Conservation (phyloP, 371 early-diverging fungal genomes). For the Polyrhizophydium stewartii region DNA sequence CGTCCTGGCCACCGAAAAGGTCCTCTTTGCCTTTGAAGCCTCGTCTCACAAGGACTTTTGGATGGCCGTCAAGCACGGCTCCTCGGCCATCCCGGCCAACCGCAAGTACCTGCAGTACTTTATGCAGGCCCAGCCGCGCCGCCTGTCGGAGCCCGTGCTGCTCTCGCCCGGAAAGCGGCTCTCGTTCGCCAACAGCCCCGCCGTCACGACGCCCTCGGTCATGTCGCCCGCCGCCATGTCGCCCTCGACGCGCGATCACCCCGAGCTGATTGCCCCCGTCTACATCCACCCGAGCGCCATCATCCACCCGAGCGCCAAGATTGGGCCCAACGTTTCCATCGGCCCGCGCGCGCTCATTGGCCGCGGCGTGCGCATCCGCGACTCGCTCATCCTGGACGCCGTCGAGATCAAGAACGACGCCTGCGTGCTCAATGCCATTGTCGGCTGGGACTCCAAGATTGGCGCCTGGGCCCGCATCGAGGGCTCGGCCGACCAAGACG, state of each 20-base stretch:
- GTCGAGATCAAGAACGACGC: slow-evolving; percentile 82
- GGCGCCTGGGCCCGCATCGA: slow-evolving; percentile 94
- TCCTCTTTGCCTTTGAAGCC: slow-evolving; percentile 73
- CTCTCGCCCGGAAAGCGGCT: neutral
- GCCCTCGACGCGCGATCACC: slow-evolving; percentile 14
- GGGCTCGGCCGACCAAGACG: slow-evolving; percentile 65
- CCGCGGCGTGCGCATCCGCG: slow-evolving; percentile 91
- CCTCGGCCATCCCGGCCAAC: slow-evolving; percentile 92
- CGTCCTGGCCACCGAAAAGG: slow-evolving; percentile 71
- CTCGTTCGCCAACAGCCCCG: neutral
- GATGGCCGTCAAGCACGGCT: slow-evolving; percentile 93
- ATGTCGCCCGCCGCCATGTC: slow-evolving; percentile 9
- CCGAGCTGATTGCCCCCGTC: slow-evolving; percentile 87
- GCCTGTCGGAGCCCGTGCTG: slow-evolving; percentile 43
- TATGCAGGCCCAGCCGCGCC: slow-evolving; percentile 53
- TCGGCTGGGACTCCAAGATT: slow-evolving; percentile 94
- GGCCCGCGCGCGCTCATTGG: slow-evolving; percentile 92
- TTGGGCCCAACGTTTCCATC: slow-evolving; percentile 95
- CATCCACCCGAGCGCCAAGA: slow-evolving; percentile 89
- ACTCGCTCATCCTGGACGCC: slow-evolving; percentile 92
- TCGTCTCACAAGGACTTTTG: slow-evolving; percentile 72
- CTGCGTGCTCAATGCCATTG: slow-evolving; percentile 85
- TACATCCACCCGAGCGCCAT: slow-evolving; percentile 92
- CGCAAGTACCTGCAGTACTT: slow-evolving; percentile 81
- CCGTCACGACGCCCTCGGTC: neutral